A percentile compares a stretch with the other conserved stretches of the same genome.
Conservation (phyloP, 78 protist species). For the slime mould (Dictyostelium discoideum) region DNA sequence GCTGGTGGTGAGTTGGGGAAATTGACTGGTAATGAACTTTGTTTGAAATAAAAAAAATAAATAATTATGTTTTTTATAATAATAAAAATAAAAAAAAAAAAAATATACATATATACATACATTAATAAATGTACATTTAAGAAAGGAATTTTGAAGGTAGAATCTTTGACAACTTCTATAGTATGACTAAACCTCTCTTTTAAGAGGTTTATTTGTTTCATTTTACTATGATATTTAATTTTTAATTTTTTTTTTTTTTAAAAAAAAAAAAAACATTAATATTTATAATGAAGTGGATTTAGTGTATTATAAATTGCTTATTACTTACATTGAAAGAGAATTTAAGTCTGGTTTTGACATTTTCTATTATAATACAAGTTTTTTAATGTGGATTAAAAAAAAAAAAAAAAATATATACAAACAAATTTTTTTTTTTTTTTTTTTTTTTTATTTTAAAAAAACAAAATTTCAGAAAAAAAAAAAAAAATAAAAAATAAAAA, state of each 20-base stretch:
- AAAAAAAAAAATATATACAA: not conserved
- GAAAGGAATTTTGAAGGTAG: slow-evolving; percentile 68
- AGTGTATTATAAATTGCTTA: not conserved
- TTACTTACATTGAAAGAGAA: not conserved
- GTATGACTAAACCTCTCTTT: slow-evolving; percentile 62
- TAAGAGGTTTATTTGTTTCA: slow-evolving; percentile 51
- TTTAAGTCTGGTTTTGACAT: slow-evolving; percentile 17
- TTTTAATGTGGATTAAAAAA: not conserved
- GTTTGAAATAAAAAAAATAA: not conserved
- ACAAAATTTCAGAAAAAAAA: too few species aligned
- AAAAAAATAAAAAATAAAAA: too few species aligned
- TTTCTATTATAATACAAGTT: not conserved
- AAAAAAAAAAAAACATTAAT: too few species aligned
- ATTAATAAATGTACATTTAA: slow-evolving; percentile 9
- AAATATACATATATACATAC: not conserved
- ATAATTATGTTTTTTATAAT: not conserved
- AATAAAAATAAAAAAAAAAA: not conserved
- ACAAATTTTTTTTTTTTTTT: not conserved
- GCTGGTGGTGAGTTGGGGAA: slow-evolving; percentile 65
- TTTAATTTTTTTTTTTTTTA: not conserved
- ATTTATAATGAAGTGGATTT: too few species aligned
- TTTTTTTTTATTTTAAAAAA: not conserved
- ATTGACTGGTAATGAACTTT: slow-evolving; percentile 66
- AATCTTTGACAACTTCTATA: slow-evolving; percentile 49
- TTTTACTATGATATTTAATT: slow-evolving; percentile 22